Conservation (phyloP, 345 rosid species). For the Eucalyptus tenuipes region DNA sequence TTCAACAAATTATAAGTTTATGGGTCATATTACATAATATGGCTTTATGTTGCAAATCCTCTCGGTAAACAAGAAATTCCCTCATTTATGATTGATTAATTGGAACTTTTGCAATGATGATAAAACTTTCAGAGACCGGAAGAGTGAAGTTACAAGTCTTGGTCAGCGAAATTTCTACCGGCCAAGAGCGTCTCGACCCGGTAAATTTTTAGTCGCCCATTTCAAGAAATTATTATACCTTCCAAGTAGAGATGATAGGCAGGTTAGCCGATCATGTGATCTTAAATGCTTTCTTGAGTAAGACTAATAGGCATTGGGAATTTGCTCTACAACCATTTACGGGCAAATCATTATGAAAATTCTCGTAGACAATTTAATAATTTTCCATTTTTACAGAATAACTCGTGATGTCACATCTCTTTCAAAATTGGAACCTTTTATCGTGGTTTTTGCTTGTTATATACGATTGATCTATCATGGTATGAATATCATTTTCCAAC, state of each 20-base stretch:
- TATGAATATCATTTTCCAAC: not conserved
- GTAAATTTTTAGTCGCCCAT: not conserved
- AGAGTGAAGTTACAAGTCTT: too few species aligned
- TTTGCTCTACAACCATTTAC: not conserved
- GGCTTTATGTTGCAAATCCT: too few species aligned
- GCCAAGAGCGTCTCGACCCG: fast-evolving
- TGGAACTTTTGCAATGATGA: too few species aligned
- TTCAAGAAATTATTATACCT: not conserved
- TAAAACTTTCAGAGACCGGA: too few species aligned
- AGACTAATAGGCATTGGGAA: not conserved
- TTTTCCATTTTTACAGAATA: not conserved
- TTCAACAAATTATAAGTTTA: too few species aligned
- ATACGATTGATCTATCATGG: fast-evolving
- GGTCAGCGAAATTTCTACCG: not conserved
- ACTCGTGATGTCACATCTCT: fast-evolving
- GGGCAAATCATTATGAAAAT: not conserved
- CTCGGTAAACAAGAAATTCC: too few species aligned
- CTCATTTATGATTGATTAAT: too few species aligned
- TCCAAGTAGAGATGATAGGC: not conserved
- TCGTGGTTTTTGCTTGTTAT: fast-evolving
- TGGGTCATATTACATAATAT: too few species aligned
- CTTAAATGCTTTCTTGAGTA: not conserved
- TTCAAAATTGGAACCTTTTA: fast-evolving
- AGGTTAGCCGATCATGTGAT: not conserved
- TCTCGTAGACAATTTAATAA: not conserved